Percentiles rank a stretch among this genome's conserved stretches.
phyloP scores from a whole-genome alignment of 202 grass and related monocot species.

The Schoenoplectus tabernaemontani region DNA sequence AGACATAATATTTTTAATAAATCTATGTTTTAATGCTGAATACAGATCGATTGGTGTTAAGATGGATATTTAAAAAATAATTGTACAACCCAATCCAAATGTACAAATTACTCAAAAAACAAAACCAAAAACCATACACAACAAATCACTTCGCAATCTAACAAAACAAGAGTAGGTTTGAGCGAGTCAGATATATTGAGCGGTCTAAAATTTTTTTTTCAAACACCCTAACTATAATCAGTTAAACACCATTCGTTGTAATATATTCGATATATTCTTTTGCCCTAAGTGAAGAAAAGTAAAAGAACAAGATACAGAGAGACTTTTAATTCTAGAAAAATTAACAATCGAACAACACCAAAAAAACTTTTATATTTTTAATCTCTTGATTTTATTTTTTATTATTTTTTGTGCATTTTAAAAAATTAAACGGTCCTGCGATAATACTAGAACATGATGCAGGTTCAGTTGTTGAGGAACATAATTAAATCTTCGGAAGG shows the following conservation, averaged over 20 bases:
- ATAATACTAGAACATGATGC: no score
- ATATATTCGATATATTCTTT: background rate
- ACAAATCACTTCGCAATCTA: background rate
- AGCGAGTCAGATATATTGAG: background rate
- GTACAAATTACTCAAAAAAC: background rate
- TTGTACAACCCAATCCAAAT: background rate
- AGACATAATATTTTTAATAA: background rate
- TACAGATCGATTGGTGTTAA: no score
- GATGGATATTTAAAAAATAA: background rate
- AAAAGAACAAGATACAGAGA: no score
- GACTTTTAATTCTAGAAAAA: background rate
- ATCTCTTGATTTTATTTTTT: background rate
- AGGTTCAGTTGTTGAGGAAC: background rate
- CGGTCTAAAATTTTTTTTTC: background rate
- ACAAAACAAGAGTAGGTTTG: background rate
- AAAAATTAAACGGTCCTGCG: background rate
- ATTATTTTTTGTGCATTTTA: background rate
- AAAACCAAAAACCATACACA: background rate
- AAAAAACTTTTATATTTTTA: background rate
- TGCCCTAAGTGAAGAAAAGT: no score
- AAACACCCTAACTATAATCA: background rate
- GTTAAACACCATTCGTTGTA: background rate
- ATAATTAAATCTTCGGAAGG: background rate
- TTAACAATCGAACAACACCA: background rate
- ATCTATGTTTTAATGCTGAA: background rate